Conservation (phyloP, 164 flowering plant species). For the Sedum album region DNA sequence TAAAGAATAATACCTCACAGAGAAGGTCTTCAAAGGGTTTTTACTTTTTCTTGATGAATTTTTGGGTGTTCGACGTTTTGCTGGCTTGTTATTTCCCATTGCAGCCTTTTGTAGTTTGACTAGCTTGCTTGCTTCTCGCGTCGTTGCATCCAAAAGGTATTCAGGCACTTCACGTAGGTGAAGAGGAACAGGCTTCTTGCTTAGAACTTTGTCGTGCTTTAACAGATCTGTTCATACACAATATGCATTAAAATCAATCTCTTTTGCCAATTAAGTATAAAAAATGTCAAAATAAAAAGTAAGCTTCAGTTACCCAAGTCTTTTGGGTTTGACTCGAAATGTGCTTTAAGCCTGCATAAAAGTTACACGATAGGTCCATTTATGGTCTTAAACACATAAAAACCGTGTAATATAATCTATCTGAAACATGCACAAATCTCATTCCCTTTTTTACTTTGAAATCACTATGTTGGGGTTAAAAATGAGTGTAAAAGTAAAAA, state of each 20-base stretch:
- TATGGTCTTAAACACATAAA: background rate
- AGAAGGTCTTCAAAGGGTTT: slow-evolving; percentile 77
- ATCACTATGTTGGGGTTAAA: too few species aligned
- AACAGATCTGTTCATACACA: slow-evolving; percentile 53
- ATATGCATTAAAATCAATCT: background rate
- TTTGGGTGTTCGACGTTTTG: slow-evolving; percentile 29
- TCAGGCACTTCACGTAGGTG: slow-evolving; percentile 79
- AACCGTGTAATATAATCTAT: background rate
- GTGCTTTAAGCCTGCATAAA: slow-evolving; percentile 71
- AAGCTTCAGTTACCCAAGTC: slow-evolving; percentile 59
- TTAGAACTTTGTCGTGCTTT: slow-evolving; percentile 82
- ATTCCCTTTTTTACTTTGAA: background rate
- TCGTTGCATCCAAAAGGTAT: slow-evolving; percentile 69
- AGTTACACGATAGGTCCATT: slow-evolving; percentile 10
- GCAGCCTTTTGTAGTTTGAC: slow-evolving; percentile 89
- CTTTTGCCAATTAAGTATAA: background rate
- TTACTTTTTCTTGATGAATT: slow-evolving; percentile 39
- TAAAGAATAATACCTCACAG: slow-evolving; percentile 42
- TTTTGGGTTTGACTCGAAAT: slow-evolving; percentile 78
- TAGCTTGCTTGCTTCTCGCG: slow-evolving; percentile 69
- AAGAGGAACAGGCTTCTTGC: slow-evolving; percentile 66
- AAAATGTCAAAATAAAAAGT: background rate
- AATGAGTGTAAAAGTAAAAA: too few species aligned
- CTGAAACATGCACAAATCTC: too few species aligned
- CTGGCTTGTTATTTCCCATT: slow-evolving; percentile 49